Evolutionary conservation across 352 stramenopile species (phyloP).

Genomic region (Globisporangium middletonii): DNA sequence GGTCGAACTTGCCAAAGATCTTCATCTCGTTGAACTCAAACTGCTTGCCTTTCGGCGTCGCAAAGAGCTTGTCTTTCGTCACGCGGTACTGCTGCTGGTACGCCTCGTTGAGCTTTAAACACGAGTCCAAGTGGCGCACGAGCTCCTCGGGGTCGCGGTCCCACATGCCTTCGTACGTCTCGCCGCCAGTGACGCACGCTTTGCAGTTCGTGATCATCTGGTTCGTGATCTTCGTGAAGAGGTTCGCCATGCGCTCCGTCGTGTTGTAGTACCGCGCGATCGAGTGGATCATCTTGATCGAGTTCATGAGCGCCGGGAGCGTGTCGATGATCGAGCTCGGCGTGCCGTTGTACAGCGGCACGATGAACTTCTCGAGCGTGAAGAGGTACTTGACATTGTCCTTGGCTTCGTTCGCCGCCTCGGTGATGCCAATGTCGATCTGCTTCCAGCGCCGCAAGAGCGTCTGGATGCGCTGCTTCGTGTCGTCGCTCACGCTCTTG

Average conservation of each 20-base stretch:
- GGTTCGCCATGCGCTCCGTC: conserved; percentile 94
- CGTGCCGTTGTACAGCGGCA: conserved; percentile 88
- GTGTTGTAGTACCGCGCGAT: conserved; percentile 99
- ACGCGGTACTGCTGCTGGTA: conserved; percentile 98
- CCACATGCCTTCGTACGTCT: conserved; percentile 91
- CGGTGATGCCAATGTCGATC: conserved; percentile 98
- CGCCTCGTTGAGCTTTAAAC: conserved; percentile 97
- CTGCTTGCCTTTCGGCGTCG: conserved; percentile 95
- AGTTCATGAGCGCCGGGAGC: conserved; percentile 97
- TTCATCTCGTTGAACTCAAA: conserved; percentile 99
- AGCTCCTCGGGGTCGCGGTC: conserved; percentile 93
- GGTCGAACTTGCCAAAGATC: conserved; percentile 98
- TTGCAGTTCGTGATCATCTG: conserved; percentile 99
- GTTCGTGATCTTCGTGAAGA: conserved; percentile 98
- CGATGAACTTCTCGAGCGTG: conserved; percentile 96
- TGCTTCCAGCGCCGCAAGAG: conserved; percentile 96
- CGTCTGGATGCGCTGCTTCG: conserved; percentile 91
- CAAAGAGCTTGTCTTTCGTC: conserved; percentile 96
- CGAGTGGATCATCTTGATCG: conserved; percentile 99
- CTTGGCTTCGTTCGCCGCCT: conserved; percentile 97
- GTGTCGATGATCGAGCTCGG: conserved; percentile 98
- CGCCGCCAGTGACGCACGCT: conserved; percentile 86
- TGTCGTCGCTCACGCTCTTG: conserved; percentile 83
- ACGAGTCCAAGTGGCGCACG: conserved; percentile 92
- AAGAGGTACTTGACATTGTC: conserved; percentile 99